Conservation (phyloP, 768 basidiomycete species). For the Tremella fuciformis region DNA sequence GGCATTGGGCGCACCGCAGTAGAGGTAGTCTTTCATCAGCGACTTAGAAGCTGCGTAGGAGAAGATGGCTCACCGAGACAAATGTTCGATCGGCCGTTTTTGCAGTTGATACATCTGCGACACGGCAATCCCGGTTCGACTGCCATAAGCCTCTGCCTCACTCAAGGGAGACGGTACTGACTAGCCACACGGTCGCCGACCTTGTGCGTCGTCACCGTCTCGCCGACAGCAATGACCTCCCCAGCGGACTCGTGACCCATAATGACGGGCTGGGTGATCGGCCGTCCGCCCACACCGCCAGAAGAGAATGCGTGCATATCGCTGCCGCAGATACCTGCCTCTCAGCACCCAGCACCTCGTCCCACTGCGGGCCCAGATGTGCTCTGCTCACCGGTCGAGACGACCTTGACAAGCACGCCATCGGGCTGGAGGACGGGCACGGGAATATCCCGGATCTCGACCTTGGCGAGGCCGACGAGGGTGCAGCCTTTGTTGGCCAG, state of each 20-base stretch:
- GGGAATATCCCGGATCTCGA: conserved; percentile 23
- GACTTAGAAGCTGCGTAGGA: too few relatives aligned
- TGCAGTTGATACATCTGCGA: conserved; percentile 43
- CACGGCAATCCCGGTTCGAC: conserved; percentile 48
- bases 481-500: conserved; percentile 35
- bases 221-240: conserved; percentile 45
- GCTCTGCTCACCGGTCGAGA: conserved; percentile 36
- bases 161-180: conserved; percentile 9
- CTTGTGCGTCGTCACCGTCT: conserved; percentile 40
- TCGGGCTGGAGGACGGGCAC: conserved; percentile 43
- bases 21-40: conserved; percentile 29
- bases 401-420: conserved; percentile 45
- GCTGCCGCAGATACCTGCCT: conserved; percentile 40
- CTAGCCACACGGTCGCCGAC: conserved; percentile 43
- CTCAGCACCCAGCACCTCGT: neutral
- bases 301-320: conserved; percentile 42
- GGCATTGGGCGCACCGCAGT: conserved; percentile 46
- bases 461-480: conserved; percentile 15
- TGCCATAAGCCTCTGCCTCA: conserved; percentile 2
- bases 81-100: conserved; percentile 39
- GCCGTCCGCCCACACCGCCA: conserved; percentile 44
- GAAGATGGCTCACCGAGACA: conserved; percentile 30
- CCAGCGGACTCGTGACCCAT: conserved; percentile 46
- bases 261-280: conserved; percentile 37
- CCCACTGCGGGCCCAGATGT: neutral